Conservation (phyloP, 2,329 filamentous ascomycete species). For the Coccinonectria pachysandricola region DNA sequence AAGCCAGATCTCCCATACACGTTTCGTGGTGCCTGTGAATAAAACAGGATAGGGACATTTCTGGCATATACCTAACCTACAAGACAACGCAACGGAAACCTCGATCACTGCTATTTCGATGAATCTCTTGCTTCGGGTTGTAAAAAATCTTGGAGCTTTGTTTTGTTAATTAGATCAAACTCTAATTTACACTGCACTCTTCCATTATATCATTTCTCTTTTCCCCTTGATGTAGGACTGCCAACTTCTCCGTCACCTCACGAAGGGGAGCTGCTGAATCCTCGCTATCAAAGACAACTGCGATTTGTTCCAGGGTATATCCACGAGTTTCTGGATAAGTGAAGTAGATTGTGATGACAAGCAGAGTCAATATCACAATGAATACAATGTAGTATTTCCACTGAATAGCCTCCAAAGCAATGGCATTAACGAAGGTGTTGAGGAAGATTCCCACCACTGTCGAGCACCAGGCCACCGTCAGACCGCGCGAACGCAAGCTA, state of each 20-base stretch:
- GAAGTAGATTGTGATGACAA: conserved; percentile 13
- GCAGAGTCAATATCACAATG: conserved; percentile 9
- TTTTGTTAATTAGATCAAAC: not conserved
- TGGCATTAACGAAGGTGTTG: conserved; percentile 26
- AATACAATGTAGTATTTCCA: conserved; percentile 13
- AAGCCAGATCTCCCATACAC: no score
- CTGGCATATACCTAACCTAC: no score
- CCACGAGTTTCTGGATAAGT: conserved; percentile 24
- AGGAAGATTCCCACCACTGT: conserved; percentile 23
- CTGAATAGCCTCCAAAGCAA: conserved; percentile 13
- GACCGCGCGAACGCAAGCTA: conserved; percentile 26
- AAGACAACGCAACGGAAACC: no score
- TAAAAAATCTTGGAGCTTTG: no score
- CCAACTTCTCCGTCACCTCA: conserved; percentile 3
- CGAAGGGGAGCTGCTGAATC: conserved; percentile 5
- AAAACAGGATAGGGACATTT: no score
- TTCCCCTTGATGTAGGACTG: no score
- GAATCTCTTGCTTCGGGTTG: no score
- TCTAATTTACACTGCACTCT: not conserved
- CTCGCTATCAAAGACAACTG: conserved; percentile 14
- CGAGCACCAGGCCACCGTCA: conserved; percentile 33
- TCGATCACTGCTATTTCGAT: no score
- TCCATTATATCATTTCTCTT: conserved; percentile 5
- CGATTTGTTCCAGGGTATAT: conserved; percentile 16
- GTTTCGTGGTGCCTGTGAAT: no score